Evolutionary conservation across 2,329 filamentous ascomycete species (phyloP).

Genomic region (Arthrobotrys conoides): DNA sequence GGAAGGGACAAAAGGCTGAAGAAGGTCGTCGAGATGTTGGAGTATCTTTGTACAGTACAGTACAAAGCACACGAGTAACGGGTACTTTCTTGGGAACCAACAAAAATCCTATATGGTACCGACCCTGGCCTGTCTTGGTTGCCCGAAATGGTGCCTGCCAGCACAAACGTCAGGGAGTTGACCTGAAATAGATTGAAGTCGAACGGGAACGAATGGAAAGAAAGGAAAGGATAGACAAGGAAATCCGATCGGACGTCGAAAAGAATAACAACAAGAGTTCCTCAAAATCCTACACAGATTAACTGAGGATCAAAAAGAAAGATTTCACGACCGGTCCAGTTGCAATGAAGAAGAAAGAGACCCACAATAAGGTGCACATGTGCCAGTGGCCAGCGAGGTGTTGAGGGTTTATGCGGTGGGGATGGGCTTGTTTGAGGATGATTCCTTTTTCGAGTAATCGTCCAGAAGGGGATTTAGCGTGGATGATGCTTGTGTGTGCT

Average conservation of each 20-base stretch:
- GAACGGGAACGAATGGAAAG: slow-evolving; percentile 27
- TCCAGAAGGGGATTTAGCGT: slow-evolving; percentile 57
- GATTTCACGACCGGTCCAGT: slow-evolving; percentile 24
- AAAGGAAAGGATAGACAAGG: slow-evolving; percentile 39
- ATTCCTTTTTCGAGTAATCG: slow-evolving; percentile 60
- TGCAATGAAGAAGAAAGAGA: slow-evolving; percentile 36
- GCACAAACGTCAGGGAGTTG: slow-evolving; percentile 47
- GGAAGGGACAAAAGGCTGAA: slow-evolving; percentile 29
- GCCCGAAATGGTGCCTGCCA: slow-evolving; percentile 37
- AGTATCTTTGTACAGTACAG: slow-evolving; percentile 44
- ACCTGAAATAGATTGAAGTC: slow-evolving; percentile 48
- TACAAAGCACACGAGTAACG: slow-evolving; percentile 48
- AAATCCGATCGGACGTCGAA: slow-evolving; percentile 37
- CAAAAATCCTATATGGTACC: slow-evolving; percentile 51
- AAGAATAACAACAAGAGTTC: slow-evolving; percentile 30
- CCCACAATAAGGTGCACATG: slow-evolving; percentile 49
- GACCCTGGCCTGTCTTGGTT: slow-evolving; percentile 29
- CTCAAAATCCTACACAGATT: slow-evolving; percentile 38
- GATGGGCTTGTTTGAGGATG: slow-evolving; percentile 60
- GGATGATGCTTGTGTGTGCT: slow-evolving; percentile 57
- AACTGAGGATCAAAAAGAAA: slow-evolving; percentile 38
- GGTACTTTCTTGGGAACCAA: slow-evolving; percentile 45
- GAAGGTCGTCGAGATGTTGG: slow-evolving; percentile 19
- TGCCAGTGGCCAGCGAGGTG: slow-evolving; percentile 42
- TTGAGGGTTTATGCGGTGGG: slow-evolving; percentile 50